A percentile compares a stretch with the other conserved stretches of the same genome.
These are phyloP conservation scores for Aureobasidium zeae DNA, from an alignment of 2,329 filamentous ascomycete species.

Conservation along the genomic window DNA sequence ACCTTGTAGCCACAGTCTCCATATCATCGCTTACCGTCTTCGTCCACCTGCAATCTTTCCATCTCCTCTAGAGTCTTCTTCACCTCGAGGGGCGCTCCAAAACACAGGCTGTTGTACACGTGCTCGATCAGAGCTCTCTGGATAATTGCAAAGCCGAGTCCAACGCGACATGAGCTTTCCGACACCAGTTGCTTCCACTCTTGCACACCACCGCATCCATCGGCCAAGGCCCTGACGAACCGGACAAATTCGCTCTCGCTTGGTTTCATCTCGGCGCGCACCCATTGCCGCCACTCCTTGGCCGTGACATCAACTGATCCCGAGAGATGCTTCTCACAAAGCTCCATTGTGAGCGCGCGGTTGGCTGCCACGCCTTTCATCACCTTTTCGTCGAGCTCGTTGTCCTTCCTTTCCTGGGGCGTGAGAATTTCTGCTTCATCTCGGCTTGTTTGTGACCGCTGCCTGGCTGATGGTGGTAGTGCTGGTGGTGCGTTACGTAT, in stretches of 20 bases:
- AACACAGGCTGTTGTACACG: constrained; percentile 24
- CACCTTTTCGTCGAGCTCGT: background rate
- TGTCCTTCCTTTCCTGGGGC: constrained; percentile 8
- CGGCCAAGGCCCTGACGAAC: constrained; percentile 27
- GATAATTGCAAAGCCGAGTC: constrained; percentile 24
- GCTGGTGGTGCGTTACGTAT: too few relatives aligned
- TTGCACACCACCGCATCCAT: constrained; percentile 20
- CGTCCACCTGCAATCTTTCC: constrained; percentile 31
- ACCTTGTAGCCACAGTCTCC: background rate
- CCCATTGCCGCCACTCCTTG: background rate
- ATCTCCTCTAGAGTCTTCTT: constrained; percentile 28
- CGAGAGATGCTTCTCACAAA: background rate
- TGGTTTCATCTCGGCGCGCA: background rate
- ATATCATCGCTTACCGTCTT: constrained; percentile 28
- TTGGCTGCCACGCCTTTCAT: background rate
- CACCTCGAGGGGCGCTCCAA: constrained; percentile 21
- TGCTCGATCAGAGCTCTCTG: constrained; percentile 25
- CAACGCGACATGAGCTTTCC: constrained; percentile 17
- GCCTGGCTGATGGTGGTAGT: too few relatives aligned
- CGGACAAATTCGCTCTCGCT: constrained; percentile 17
- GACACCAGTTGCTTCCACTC: constrained; percentile 23
- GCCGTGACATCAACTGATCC: too few relatives aligned
- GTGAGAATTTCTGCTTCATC: background rate
- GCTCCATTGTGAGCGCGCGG: background rate
- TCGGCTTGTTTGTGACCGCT: too few relatives aligned